Base-by-base conservation (phyloP, 1,284 basidiomycete genomes). In the Tylopilus sp. region DNA sequence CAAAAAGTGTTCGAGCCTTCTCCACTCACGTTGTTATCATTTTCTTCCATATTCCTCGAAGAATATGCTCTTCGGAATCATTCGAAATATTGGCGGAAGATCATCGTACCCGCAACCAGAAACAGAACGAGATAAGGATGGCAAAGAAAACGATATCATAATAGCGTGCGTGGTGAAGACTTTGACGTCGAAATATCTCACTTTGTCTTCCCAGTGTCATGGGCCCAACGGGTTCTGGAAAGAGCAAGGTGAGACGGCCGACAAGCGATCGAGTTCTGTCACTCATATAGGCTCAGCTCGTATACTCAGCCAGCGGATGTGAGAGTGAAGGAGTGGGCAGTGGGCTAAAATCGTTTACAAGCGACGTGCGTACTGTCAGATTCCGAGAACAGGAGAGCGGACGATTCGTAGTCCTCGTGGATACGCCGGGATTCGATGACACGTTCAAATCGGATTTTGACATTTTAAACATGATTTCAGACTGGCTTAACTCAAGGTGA, bases 341-440 rank as follows among this genome's bases (percentile, higher is more conserved):
- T 67, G 60, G 12, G 52, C 72, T 51, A 57, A 70, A 22, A 71
- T 69, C 24, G 8, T 71, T 61, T 41, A 75, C 72, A 2, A 62
- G 74, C 41, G 47, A 58, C n/a, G 38, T n/a, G n/a, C n/a, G n/a
- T n/a, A n/a, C 56, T 10, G 58, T 64, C 16, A 38, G 58, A 39
- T 63, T 69, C 49, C 36, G 47, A 5, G 26, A 53, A n/a, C 41
- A 49, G 15, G 26, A 38, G 24, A 55, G 47, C 13, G n/a, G 33
- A 6, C 22, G 13, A 5, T 13, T 3, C 12, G 58, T 67, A 8
- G 54, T 61, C 1, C 61, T 67, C 4, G 57, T 67, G 38, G 65
- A 67, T 24, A 49, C n/a, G 4, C 47, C 47, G 13, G 47, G 47
- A 15, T 49, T 49, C 22, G n/a, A 13, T n/a, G n/a, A 67, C 60